Conservation (phyloP, 371 early-diverging fungal genomes). For the Entomophthora muscae region DNA sequence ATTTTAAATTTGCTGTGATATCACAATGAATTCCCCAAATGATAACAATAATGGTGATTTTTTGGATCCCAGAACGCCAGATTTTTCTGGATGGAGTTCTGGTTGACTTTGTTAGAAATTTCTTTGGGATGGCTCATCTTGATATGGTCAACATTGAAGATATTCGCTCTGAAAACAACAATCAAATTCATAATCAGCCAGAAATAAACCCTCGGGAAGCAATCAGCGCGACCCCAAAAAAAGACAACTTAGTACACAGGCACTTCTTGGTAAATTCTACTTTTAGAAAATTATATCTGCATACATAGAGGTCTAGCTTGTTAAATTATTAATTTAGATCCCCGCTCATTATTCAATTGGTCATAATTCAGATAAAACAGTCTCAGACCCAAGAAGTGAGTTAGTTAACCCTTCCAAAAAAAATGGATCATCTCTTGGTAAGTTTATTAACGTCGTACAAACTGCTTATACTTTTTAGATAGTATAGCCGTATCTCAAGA, state of each 20-base stretch:
- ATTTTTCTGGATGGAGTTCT: not conserved
- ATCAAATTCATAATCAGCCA: not conserved
- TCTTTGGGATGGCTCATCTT: not conserved
- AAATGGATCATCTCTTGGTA: not conserved
- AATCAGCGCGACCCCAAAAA: not conserved
- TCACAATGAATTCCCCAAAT: not conserved
- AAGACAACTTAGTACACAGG: not conserved
- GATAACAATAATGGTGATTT: not conserved
- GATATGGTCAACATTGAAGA: not conserved
- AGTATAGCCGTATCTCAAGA: not conserved
- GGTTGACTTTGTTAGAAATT: not conserved
- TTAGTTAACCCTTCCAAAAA: not conserved
- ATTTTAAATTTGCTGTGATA: too few species aligned
- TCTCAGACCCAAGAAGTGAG: not conserved
- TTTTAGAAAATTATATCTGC: not conserved
- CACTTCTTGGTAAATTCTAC: not conserved
- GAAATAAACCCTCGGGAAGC: not conserved
- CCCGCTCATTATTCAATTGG: not conserved
- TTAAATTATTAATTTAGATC: not conserved
- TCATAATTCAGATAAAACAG: not conserved
- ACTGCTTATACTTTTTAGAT: not conserved
- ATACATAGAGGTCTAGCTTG: not conserved
- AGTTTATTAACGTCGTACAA: too few species aligned
- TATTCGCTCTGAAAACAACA: not conserved
- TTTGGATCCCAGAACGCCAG: not conserved